Percentiles rank a stretch among this genome's conserved stretches.
phyloP scores from a whole-genome alignment of 768 basidiomycete genomes.

The Tulasnella sp. region DNA sequence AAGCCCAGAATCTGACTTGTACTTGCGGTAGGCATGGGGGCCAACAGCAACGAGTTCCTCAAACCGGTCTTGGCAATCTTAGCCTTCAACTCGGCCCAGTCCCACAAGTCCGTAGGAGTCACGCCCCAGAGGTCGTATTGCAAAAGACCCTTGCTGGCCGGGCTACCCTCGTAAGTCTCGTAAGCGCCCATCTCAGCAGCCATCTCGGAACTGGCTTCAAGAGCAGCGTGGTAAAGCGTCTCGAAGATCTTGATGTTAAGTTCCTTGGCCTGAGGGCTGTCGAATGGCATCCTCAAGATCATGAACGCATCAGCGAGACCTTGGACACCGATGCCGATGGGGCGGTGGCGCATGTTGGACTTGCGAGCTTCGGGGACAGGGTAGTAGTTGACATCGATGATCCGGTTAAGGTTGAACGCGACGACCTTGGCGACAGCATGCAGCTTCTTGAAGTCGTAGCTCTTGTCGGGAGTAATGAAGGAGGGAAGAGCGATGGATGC shows the following conservation, averaged over 20 bases:
- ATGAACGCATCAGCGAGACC: constrained; percentile 98
- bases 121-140: constrained; percentile 97
- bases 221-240: constrained; percentile 94
- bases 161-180: constrained; percentile 85
- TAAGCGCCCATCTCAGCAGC: constrained; percentile 77
- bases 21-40: constrained; percentile 99
- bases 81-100: constrained; percentile 84
- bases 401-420: constrained; percentile 84
- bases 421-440: constrained; percentile 94
- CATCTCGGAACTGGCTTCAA: constrained; percentile 86
- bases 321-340: constrained; percentile 95
- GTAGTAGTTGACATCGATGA: constrained; percentile 95
- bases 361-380: constrained; percentile 85
- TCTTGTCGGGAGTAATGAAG: constrained; percentile 69
- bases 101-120: constrained; percentile 86
- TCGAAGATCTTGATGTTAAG: constrained; percentile 97
- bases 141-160: constrained; percentile 80
- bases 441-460: constrained; percentile 90
- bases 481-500: constrained; percentile 94
- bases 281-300: constrained; percentile 94
- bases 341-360: constrained; percentile 96
- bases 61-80: constrained; percentile 78
- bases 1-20: constrained; percentile 97
- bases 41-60: constrained; percentile 82
- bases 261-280: constrained; percentile 75